phyloP scores from a whole-genome alignment of 1,139 yeast genomes.

The Candida sp. region DNA sequence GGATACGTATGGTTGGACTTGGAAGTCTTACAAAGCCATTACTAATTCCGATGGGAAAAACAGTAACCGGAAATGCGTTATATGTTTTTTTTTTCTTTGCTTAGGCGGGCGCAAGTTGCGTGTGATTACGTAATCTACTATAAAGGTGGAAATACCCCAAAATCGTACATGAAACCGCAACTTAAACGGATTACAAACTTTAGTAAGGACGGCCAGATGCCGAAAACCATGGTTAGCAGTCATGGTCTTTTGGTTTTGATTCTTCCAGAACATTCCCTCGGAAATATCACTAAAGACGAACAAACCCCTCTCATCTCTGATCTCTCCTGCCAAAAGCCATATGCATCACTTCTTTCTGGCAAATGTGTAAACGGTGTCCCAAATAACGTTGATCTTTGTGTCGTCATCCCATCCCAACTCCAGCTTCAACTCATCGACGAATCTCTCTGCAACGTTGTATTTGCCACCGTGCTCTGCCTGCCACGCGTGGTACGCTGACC shows the following conservation, averaged over 20 bases:
- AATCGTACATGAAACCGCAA: background rate
- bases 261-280: background rate
- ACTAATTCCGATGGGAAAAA: conserved; percentile 1
- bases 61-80: background rate
- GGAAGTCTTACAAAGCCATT: conserved; percentile 2
- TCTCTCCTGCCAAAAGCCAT: too few relatives aligned
- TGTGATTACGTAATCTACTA: too few relatives aligned
- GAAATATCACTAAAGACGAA: background rate
- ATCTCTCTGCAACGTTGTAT: conserved; percentile 42
- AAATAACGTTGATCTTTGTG: conserved; percentile 50
- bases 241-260: background rate
- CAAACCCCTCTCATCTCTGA: background rate
- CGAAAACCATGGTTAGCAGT: background rate
- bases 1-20: background rate
- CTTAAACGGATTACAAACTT: background rate
- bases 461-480: conserved; percentile 35
- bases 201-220: background rate
- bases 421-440: conserved; percentile 46
- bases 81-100: background rate
- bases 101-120: background rate
- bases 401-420: conserved; percentile 48
- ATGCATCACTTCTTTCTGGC: conserved; percentile 26
- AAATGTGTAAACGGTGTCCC: conserved; percentile 63
- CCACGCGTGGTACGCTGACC: conserved; percentile 80
- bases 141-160: too few relatives aligned